phyloP scores from a whole-genome alignment of 331 rosid species.

The Acacia pycnantha region DNA sequence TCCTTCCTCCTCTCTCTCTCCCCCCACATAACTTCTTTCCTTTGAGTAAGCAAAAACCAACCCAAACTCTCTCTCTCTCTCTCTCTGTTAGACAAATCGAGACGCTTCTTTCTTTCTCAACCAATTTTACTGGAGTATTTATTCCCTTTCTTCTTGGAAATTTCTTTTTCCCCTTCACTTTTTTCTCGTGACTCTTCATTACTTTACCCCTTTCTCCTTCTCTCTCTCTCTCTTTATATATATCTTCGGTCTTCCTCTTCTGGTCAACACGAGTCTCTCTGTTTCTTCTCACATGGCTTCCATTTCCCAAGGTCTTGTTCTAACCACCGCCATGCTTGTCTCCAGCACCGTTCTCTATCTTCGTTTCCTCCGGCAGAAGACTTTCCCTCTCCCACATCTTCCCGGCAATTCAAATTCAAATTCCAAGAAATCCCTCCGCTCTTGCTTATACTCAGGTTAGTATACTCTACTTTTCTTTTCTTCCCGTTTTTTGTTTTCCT shows the following conservation, averaged over 20 bases:
- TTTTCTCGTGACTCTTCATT: conserved; percentile 17
- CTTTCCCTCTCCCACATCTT: background rate
- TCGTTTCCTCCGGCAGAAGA: conserved; percentile 30
- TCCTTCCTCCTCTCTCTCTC: background rate
- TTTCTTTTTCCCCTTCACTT: background rate
- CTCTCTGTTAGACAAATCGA: conserved; percentile 10
- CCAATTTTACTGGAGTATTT: conserved; percentile 27
- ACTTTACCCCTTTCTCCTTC: background rate
- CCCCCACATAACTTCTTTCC: background rate
- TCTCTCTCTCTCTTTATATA: background rate
- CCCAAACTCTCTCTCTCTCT: background rate
- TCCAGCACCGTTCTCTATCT: conserved; percentile 50
- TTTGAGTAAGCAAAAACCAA: conserved; percentile 10
- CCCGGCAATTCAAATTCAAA: background rate
- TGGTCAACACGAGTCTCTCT: conserved; percentile 26
- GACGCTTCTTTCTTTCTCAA: conserved; percentile 10
- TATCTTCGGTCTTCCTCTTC: background rate
- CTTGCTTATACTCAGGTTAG: conserved; percentile 66
- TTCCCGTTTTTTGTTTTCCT: background rate
- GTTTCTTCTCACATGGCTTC: conserved; percentile 36
- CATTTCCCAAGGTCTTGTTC: conserved; percentile 45
- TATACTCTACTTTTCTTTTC: background rate
- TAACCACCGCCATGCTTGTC: conserved; percentile 56
- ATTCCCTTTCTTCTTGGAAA: background rate
- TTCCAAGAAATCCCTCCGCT: conserved; percentile 31